Conservation (phyloP, 306 rosid genomes). For the Trifolium fragiferum region DNA sequence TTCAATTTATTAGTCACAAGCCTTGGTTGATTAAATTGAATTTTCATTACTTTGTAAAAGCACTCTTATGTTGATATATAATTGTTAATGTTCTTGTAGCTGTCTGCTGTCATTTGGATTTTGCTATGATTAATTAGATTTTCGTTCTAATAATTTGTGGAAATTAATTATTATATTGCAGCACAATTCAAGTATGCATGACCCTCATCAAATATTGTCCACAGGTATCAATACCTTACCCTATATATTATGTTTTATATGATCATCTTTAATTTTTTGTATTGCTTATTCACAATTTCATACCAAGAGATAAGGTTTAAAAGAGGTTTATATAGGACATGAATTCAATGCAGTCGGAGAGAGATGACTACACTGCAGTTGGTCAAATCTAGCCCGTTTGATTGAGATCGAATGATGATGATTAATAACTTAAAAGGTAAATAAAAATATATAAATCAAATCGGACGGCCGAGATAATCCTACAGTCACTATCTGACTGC, state of each 20-base stretch:
- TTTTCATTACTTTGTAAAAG: background rate
- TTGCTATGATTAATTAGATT: background rate
- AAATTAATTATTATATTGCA: constrained; percentile 46
- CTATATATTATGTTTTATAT: background rate
- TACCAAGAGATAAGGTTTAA: background rate
- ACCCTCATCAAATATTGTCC: constrained; percentile 82
- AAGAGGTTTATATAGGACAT: no score
- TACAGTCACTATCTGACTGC: no score
- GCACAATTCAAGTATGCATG: constrained; percentile 80
- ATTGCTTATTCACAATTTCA: background rate
- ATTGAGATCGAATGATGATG: no score
- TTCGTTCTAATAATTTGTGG: background rate
- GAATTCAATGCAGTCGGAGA: no score
- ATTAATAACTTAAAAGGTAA: no score
- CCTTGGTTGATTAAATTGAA: background rate
- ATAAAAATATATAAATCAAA: no score
- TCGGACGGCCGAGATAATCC: no score
- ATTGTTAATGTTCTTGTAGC: background rate
- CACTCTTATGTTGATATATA: background rate
- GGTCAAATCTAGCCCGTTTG: no score
- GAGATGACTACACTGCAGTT: no score
- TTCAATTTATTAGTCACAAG: background rate
- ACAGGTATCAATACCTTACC: constrained; percentile 61
- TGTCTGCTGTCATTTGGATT: no score
- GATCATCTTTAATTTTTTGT: background rate